These are phyloP conservation scores for Tremellales sp. DNA, from an alignment of 1,284 basidiomycete species.

Conservation along the genomic window DNA sequence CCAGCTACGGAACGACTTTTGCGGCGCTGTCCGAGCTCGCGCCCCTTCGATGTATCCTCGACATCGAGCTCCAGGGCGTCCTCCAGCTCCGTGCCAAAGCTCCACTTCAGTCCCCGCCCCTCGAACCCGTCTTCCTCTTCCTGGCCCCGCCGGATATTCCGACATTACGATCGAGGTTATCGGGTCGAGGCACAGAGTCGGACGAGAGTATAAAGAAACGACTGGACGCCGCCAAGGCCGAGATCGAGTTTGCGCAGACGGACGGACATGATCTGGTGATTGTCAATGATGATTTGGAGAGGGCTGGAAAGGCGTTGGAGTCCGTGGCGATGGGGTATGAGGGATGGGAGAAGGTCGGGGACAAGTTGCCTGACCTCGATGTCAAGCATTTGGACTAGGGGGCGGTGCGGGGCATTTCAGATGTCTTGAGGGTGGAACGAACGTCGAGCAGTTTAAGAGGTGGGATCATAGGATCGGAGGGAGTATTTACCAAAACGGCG, in stretches of 20 bases:
- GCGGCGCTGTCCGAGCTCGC: slow-evolving; percentile 58
- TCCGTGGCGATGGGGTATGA: slow-evolving; percentile 65
- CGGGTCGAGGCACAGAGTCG: slow-evolving; percentile 79
- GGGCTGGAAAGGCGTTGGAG: slow-evolving; percentile 66
- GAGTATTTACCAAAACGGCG: too few species aligned
- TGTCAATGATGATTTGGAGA: slow-evolving; percentile 86
- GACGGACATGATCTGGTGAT: slow-evolving; percentile 78
- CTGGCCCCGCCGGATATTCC: slow-evolving; percentile 80
- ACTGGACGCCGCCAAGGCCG: slow-evolving; percentile 72
- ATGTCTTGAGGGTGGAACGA: too few species aligned
- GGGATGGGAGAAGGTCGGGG: slow-evolving; percentile 40
- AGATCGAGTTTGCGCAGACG: slow-evolving; percentile 78
- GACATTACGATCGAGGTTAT: slow-evolving; percentile 65
- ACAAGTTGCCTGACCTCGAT: slow-evolving; percentile 42
- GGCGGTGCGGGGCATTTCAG: too few species aligned
- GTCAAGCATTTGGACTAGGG: slow-evolving; percentile 27
- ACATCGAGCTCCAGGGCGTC: slow-evolving; percentile 97
- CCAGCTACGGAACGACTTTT: slow-evolving; percentile 77
- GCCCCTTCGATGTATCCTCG: slow-evolving; percentile 79
- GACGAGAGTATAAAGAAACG: slow-evolving; percentile 70
- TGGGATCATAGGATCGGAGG: too few species aligned
- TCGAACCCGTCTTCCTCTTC: slow-evolving; percentile 89
- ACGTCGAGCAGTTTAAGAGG: too few species aligned
- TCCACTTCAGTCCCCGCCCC: slow-evolving; percentile 53
- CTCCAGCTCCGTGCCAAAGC: slow-evolving; percentile 73